Conservation (phyloP, 2,329 filamentous ascomycete genomes). For the Elsinoe ampelina region DNA sequence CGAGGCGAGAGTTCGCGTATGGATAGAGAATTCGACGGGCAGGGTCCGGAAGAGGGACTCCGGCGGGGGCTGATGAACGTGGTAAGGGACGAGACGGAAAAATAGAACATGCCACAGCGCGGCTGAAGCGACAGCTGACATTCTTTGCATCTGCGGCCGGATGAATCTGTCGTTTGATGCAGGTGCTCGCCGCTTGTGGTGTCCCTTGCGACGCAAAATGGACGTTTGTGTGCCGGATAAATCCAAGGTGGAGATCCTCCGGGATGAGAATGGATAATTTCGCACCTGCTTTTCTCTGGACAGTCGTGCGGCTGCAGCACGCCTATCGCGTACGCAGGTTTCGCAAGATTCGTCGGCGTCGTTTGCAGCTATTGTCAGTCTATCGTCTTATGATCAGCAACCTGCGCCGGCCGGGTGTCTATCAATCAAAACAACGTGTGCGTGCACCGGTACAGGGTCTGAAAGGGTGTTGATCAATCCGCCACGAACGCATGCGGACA, state of each 20-base stretch:
- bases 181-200: not conserved
- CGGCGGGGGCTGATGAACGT: not conserved
- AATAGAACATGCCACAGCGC: not conserved
- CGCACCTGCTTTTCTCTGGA: not conserved
- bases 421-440: conserved; percentile 12
- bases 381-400: conserved; percentile 4
- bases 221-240: conserved; percentile 4
- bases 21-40: not conserved
- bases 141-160: not conserved
- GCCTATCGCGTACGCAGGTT: not conserved
- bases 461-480: not conserved
- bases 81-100: not conserved
- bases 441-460: conserved; percentile 3
- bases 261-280: not conserved
- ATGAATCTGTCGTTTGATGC: not conserved
- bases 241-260: not conserved
- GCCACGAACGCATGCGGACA: conserved; percentile 4
- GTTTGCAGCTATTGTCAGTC: not conserved
- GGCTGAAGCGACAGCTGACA: not conserved
- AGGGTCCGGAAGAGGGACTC: conserved; percentile 1
- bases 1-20: not conserved
- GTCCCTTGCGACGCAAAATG: not conserved
- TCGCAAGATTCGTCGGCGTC: not conserved
- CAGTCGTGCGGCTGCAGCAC: not conserved
- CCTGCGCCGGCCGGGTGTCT: not conserved